These are phyloP conservation scores for Plasmodium chabaudi DNA, from an alignment of 169 alveolate genomes.

Conservation along the genomic window DNA sequence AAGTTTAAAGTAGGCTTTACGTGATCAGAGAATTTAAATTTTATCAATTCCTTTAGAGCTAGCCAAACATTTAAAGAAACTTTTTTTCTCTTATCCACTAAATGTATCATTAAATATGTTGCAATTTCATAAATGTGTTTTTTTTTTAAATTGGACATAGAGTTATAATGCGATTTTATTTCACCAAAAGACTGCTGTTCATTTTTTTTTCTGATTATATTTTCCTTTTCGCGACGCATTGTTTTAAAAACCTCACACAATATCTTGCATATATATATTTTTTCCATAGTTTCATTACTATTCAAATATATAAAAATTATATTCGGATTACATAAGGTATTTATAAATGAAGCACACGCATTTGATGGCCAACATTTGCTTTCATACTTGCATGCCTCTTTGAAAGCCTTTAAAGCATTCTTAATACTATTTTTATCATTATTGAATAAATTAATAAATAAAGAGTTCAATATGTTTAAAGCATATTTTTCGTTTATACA, in stretches of 20 bases:
- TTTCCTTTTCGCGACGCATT: constrained; percentile 12
- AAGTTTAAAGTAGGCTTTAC: constrained; percentile 35
- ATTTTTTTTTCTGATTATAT: neutral
- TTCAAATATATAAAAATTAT: constrained; percentile 27
- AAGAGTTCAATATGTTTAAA: constrained; percentile 48
- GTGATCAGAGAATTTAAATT: constrained; percentile 45
- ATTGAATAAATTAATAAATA: constrained; percentile 32
- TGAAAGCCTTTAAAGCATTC: constrained; percentile 60
- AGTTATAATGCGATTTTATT: too few species aligned
- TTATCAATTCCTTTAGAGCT: constrained; percentile 59
- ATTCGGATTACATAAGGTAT: constrained; percentile 19
- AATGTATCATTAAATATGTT: constrained; percentile 45
- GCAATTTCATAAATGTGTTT: constrained; percentile 53
- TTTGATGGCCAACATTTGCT: constrained; percentile 49
- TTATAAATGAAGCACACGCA: constrained; percentile 18
- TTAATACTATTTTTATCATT: constrained; percentile 18
- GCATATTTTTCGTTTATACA: constrained; percentile 57
- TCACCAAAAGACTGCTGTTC: too few species aligned
- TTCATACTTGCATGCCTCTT: constrained; percentile 54
- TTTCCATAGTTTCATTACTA: constrained; percentile 40
- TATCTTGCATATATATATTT: constrained; percentile 48
- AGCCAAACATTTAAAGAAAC: constrained; percentile 37
- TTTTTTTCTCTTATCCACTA: constrained; percentile 42
- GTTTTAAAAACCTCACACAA: constrained; percentile 43
- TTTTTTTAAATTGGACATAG: constrained; percentile 5